Conservation (phyloP, 305 asterid species). For the Rubia balearica region DNA sequence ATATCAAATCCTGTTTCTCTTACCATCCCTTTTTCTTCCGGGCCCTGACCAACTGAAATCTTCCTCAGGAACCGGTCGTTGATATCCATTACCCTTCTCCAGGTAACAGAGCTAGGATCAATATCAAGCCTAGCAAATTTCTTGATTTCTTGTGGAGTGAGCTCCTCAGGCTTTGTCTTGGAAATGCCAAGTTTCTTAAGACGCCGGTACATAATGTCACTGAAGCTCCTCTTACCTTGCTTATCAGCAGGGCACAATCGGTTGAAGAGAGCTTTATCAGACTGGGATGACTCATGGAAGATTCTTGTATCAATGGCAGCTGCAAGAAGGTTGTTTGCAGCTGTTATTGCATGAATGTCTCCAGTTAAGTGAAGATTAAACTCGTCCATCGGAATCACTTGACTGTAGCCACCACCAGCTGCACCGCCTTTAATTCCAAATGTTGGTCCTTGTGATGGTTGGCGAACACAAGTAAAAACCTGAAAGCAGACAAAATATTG, state of each 20-base stretch:
- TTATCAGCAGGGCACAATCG: slow-evolving; percentile 80
- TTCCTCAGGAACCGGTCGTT: slow-evolving; percentile 92
- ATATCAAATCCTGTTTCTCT: slow-evolving; percentile 95
- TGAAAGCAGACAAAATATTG: slow-evolving; percentile 19
- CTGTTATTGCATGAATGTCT: slow-evolving; percentile 95
- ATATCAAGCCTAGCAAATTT: slow-evolving; percentile 87
- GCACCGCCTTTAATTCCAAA: slow-evolving; percentile 99
- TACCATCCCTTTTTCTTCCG: slow-evolving; percentile 93
- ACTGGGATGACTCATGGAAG: slow-evolving; percentile 84
- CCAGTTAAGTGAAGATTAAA: slow-evolving; percentile 96
- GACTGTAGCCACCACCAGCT: slow-evolving; percentile 99
- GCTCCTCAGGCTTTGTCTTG: slow-evolving; percentile 74
- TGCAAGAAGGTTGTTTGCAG: slow-evolving; percentile 94
- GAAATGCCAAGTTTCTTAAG: slow-evolving; percentile 73
- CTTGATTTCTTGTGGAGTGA: slow-evolving; percentile 68
- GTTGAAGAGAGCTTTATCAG: slow-evolving; percentile 87
- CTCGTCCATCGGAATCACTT: slow-evolving; percentile 99
- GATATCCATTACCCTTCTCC: slow-evolving; percentile 98
- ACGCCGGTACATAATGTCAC: slow-evolving; percentile 72
- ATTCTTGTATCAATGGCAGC: slow-evolving; percentile 93
- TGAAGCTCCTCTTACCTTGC: slow-evolving; percentile 68
- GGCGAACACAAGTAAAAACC: slow-evolving; percentile 92
- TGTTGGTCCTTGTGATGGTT: slow-evolving; percentile 98
- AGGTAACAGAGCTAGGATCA: slow-evolving; percentile 76
- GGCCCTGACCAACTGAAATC: slow-evolving; percentile 86